Conservation (phyloP, 2,329 filamentous ascomycete species). For the Botrytis byssoidea region DNA sequence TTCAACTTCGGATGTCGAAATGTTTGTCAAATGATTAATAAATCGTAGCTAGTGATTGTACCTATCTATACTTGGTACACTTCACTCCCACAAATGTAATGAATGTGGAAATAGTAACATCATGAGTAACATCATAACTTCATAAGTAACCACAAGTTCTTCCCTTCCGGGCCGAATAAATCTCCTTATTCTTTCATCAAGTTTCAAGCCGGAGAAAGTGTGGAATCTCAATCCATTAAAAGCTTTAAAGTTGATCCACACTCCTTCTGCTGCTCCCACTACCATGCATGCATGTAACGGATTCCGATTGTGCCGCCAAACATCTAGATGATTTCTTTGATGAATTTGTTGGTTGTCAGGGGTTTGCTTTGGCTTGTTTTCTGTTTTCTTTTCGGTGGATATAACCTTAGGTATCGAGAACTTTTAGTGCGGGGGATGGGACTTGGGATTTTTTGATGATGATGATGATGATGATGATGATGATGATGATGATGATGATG, state of each 20-base stretch:
- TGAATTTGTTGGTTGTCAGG: neutral
- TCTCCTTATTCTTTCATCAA: neutral
- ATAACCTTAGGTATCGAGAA: neutral
- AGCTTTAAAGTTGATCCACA: neutral
- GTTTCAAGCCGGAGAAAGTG: neutral
- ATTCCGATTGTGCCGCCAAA: neutral
- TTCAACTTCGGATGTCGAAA: neutral
- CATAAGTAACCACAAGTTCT: neutral
- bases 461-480: neutral
- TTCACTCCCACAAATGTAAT: neutral
- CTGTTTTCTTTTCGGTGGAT: neutral
- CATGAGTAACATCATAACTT: no score
- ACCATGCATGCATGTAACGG: neutral
- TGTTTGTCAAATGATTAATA: neutral
- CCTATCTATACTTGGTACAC: neutral
- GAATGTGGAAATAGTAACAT: neutral
- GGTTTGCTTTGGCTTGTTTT: neutral
- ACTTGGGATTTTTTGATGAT: neutral
- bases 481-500: neutral
- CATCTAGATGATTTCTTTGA: neutral
- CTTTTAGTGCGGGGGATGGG: neutral
- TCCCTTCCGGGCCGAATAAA: neutral
- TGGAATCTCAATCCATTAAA: neutral
- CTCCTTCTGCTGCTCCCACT: neutral
- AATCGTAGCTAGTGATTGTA: neutral